Evolutionary conservation across 2,329 filamentous ascomycete species (phyloP).

Genomic region (Fusarium sp.): DNA sequence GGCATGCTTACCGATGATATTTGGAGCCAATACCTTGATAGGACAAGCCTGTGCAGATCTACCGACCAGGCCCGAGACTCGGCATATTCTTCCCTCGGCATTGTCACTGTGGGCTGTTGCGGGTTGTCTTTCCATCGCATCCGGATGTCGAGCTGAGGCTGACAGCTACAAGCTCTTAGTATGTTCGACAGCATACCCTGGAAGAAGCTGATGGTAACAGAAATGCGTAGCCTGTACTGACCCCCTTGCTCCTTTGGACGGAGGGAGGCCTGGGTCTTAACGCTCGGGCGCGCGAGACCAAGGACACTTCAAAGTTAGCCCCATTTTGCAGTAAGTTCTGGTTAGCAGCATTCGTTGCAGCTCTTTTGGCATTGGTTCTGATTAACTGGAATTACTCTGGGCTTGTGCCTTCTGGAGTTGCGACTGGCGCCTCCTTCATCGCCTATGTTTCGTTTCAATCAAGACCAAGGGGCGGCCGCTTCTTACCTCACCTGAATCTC

Average conservation of each 20-base stretch:
- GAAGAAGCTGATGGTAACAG: not conserved
- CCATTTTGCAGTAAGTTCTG: not conserved
- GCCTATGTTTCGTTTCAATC: not conserved
- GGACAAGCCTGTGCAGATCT: not conserved
- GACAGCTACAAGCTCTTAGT: not conserved
- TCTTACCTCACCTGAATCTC: not conserved
- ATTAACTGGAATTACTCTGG: not conserved
- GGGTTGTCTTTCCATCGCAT: not conserved
- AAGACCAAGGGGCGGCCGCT: not conserved
- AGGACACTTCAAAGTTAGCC: not conserved
- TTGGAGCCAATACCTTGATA: not conserved
- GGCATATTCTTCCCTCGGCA: not conserved
- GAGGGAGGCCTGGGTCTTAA: not conserved
- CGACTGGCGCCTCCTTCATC: not conserved
- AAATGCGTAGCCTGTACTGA: not conserved
- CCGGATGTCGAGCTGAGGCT: not conserved
- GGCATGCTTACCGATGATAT: not conserved
- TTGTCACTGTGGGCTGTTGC: not conserved
- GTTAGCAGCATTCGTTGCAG: not conserved
- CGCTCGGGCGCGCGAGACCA: not conserved
- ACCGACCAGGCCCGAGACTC: too few relatives aligned
- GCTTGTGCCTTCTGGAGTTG: not conserved
- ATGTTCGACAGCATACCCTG: fast-evolving
- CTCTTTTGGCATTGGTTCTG: not conserved
- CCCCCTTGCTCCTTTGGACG: not conserved